Evolutionary conservation across 2,329 filamentous ascomycete genomes (phyloP).

Genomic region (Aschersonia sp.): DNA sequence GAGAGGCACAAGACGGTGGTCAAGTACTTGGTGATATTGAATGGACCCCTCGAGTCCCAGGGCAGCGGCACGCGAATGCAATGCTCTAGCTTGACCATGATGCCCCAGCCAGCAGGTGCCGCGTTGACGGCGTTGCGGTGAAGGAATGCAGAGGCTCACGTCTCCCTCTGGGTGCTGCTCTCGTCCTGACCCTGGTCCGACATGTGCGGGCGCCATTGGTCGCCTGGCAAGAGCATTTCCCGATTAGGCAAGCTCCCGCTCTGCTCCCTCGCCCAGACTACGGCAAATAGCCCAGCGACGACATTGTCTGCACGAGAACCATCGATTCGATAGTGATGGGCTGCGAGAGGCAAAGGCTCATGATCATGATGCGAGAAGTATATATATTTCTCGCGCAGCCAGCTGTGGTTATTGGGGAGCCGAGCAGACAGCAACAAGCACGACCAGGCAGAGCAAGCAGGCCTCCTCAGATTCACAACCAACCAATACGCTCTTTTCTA

Average conservation of each 20-base stretch:
- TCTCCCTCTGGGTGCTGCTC: no score
- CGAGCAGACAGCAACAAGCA: no score
- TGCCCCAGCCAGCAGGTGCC: no score
- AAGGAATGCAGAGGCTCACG: neutral
- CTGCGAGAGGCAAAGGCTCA: neutral
- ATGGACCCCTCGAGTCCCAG: neutral
- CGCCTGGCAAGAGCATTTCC: neutral
- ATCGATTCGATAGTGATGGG: constrained; percentile 1
- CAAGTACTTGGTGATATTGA: neutral
- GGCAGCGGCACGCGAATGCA: neutral
- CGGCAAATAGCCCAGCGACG: neutral
- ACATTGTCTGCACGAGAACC: constrained; percentile 1
- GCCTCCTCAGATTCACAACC: no score
- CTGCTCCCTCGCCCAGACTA: neutral
- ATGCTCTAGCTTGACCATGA: neutral
- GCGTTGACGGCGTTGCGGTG: neutral
- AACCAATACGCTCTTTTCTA: no score
- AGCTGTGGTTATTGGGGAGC: no score
- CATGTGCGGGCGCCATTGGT: neutral
- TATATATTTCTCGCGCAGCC: no score
- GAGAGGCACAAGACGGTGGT: neutral
- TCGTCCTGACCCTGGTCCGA: neutral
- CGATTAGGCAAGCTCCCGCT: neutral
- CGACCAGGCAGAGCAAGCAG: no score
- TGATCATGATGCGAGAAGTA: neutral